Evolutionary conservation across 2,329 filamentous ascomycete species (phyloP).

Genomic region (Macroventuria anomochaeta): DNA sequence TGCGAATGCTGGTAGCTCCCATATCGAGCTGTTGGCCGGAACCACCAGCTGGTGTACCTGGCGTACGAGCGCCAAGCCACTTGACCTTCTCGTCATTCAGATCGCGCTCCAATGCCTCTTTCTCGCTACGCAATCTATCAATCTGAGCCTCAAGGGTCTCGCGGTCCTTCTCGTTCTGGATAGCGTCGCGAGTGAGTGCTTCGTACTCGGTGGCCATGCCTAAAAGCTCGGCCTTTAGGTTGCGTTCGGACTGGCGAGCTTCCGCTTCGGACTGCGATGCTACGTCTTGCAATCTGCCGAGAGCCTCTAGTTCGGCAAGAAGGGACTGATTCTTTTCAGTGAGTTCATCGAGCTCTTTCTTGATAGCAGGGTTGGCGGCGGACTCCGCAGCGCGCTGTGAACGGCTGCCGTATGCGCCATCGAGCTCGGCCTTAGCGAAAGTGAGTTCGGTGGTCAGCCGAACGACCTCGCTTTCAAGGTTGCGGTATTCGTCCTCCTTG

Average conservation of each 20-base stretch:
- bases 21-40: slow-evolving; percentile 33
- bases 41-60: slow-evolving; percentile 48
- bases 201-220: slow-evolving; percentile 75
- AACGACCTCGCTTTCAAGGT: slow-evolving; percentile 68
- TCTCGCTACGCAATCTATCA: slow-evolving; percentile 68
- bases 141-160: slow-evolving; percentile 68
- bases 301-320: slow-evolving; percentile 51
- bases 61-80: slow-evolving; percentile 67
- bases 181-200: slow-evolving; percentile 70
- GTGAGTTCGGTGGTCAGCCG: slow-evolving; percentile 79
- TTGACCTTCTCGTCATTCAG: slow-evolving; percentile 71
- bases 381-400: slow-evolving; percentile 72
- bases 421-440: slow-evolving; percentile 88
- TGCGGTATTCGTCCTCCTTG: slow-evolving; percentile 47
- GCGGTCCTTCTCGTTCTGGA: slow-evolving; percentile 74
- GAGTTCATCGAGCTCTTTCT: slow-evolving; percentile 65
- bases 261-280: slow-evolving; percentile 46
- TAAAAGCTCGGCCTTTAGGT: slow-evolving; percentile 68
- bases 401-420: slow-evolving; percentile 87
- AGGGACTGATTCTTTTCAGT: slow-evolving; percentile 54
- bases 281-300: slow-evolving; percentile 49
- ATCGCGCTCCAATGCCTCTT: slow-evolving; percentile 68
- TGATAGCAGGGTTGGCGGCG: slow-evolving; percentile 62
- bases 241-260: slow-evolving; percentile 48
- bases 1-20: slow-evolving; percentile 70